phyloP scores from a whole-genome alignment of 2,329 filamentous ascomycete species.

The Sphaerostilbella broomeana region DNA sequence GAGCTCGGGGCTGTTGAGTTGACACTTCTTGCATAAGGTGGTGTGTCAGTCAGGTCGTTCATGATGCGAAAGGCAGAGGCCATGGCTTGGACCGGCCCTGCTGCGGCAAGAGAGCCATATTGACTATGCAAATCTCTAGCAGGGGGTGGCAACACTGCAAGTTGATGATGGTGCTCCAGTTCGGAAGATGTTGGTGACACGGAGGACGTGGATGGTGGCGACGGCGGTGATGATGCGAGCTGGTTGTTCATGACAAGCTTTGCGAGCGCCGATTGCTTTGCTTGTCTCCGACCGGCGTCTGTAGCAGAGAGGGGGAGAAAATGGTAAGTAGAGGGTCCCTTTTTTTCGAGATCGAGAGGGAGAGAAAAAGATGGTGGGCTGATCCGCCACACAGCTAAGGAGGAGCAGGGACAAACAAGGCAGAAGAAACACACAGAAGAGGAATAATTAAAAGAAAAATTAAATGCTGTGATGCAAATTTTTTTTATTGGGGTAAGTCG shows the following conservation, averaged over 20 bases:
- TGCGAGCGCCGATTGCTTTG: slow-evolving; percentile 36
- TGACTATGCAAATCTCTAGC: slow-evolving; percentile 27
- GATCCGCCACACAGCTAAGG: not conserved
- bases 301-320: slow-evolving; percentile 4
- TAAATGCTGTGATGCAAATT: no score
- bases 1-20: slow-evolving; percentile 53
- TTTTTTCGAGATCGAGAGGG: not conserved
- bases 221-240: slow-evolving; percentile 27
- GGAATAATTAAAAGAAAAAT: slow-evolving; percentile 1
- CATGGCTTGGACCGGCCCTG: slow-evolving; percentile 31
- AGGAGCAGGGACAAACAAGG: not conserved
- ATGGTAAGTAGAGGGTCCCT: not conserved
- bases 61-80: slow-evolving; percentile 36
- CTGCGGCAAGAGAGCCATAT: slow-evolving; percentile 16
- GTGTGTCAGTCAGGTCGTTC: slow-evolving; percentile 44
- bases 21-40: slow-evolving; percentile 50
- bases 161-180: slow-evolving; percentile 28
- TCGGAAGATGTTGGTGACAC: slow-evolving; percentile 25
- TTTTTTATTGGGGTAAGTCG: not conserved
- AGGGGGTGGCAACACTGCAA: slow-evolving; percentile 30
- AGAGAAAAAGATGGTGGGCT: not conserved
- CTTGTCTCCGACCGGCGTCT: slow-evolving; percentile 31
- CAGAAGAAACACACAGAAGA: not conserved
- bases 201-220: slow-evolving; percentile 23
- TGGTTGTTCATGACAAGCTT: slow-evolving; percentile 42